Evolutionary conservation across 2,329 filamentous ascomycete species (phyloP).

Genomic region (Helotiales sp.): DNA sequence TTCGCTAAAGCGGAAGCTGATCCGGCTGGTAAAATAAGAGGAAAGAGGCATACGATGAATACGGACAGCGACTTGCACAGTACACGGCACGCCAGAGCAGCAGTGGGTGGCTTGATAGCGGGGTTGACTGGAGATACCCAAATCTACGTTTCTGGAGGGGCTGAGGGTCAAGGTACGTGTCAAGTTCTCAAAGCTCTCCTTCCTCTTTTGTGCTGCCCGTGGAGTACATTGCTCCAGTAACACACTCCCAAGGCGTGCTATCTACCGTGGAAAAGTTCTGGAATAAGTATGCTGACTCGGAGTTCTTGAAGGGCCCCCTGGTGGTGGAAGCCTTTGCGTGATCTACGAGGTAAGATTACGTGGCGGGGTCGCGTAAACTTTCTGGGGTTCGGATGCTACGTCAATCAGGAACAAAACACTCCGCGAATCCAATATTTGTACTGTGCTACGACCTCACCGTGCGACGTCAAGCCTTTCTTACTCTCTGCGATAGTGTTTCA

Average conservation of each 20-base stretch:
- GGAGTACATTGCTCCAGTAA: too few species aligned
- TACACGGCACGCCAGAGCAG: slow-evolving; percentile 36
- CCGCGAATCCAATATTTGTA: too few species aligned
- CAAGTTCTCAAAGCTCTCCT: too few species aligned
- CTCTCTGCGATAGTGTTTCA: too few species aligned
- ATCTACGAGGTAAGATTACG: slow-evolving; percentile 29
- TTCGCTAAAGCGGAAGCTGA: slow-evolving; percentile 37
- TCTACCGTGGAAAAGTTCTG: too few species aligned
- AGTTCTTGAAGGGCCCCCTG: slow-evolving; percentile 33
- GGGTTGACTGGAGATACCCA: slow-evolving; percentile 32
- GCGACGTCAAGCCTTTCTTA: too few species aligned
- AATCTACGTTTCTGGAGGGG: slow-evolving; percentile 33
- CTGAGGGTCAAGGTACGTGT: slow-evolving; percentile 38
- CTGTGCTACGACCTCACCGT: too few species aligned
- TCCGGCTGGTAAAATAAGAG: slow-evolving; percentile 28
- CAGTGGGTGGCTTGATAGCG: slow-evolving; percentile 35
- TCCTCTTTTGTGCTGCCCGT: too few species aligned
- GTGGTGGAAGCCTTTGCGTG: slow-evolving; percentile 35
- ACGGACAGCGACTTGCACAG: slow-evolving; percentile 35
- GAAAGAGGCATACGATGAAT: slow-evolving; percentile 35
- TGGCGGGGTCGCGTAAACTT: slow-evolving; percentile 11
- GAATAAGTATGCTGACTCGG: too few species aligned
- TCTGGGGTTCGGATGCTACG: background rate
- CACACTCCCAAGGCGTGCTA: too few species aligned
- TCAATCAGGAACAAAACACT: slow-evolving; percentile 2